Conservation (phyloP, 768 basidiomycete genomes). For the Termitomyces sp. region DNA sequence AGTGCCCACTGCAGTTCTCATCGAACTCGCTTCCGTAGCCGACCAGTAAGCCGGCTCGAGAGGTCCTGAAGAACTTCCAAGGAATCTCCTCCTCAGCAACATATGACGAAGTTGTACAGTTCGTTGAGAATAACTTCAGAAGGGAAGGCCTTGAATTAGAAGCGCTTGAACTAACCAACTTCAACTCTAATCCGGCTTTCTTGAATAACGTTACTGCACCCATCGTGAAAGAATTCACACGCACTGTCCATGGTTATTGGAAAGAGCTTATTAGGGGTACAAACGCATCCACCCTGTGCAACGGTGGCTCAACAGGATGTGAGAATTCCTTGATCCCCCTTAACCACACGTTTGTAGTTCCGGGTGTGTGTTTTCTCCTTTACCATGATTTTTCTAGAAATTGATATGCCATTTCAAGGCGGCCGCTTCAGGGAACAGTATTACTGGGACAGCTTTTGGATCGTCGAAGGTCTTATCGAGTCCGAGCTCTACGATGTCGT, state of each 20-base stretch:
- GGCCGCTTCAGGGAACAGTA: constrained; percentile 83
- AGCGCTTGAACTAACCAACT: constrained; percentile 53
- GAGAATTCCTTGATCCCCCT: constrained; percentile 85
- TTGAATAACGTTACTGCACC: constrained; percentile 66
- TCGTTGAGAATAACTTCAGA: constrained; percentile 68
- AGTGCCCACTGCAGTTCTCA: too few species aligned
- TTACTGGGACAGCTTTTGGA: constrained; percentile 76
- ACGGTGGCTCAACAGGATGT: constrained; percentile 47
- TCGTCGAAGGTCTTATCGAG: constrained; percentile 78
- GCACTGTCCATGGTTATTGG: constrained; percentile 84
- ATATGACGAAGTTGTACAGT: constrained; percentile 57
- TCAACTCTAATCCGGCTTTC: constrained; percentile 59
- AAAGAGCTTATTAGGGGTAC: constrained; percentile 70
- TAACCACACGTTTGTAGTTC: constrained; percentile 88
- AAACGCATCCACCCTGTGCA: constrained; percentile 63
- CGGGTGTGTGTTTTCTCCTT: constrained; percentile 39
- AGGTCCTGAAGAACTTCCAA: constrained; percentile 66
- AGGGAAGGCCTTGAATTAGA: constrained; percentile 86
- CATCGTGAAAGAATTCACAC: constrained; percentile 63
- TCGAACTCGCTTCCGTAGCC: constrained; percentile 40
- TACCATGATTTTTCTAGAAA: background rate
- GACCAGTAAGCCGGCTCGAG: constrained; percentile 57
- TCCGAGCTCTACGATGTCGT: constrained; percentile 70
- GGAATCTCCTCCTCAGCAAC: constrained; percentile 44
- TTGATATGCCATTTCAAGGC: constrained; percentile 21